phyloP scores from a whole-genome alignment of 768 basidiomycete species.

The Amanita jacksonii region DNA sequence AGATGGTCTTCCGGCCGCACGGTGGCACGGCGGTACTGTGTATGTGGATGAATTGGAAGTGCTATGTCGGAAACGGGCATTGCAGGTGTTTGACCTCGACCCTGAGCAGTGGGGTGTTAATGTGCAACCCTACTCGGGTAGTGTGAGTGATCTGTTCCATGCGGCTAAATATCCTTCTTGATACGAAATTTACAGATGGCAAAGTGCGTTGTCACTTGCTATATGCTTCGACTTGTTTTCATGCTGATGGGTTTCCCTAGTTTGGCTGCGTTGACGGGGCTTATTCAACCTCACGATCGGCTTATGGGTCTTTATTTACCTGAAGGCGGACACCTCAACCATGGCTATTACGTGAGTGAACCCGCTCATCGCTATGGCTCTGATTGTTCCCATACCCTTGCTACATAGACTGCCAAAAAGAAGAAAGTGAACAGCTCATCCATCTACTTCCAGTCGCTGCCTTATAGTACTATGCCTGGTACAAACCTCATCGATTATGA shows the following conservation, averaged over 20 bases:
- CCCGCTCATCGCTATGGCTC: not conserved
- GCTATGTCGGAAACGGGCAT: constrained; percentile 91
- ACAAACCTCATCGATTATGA: constrained; percentile 89
- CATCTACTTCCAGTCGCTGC: constrained; percentile 99
- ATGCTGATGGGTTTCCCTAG: constrained; percentile 25
- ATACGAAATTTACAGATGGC: constrained; percentile 70
- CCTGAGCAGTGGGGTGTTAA: constrained; percentile 94
- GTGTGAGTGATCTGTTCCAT: constrained; percentile 42
- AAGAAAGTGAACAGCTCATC: constrained; percentile 96
- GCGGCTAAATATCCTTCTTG: no score
- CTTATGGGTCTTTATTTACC: constrained; percentile 98
- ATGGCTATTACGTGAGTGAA: constrained; percentile 83
- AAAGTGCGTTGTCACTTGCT: constrained; percentile 45
- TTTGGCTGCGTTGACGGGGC: constrained; percentile 93
- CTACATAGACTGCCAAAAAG: constrained; percentile 83
- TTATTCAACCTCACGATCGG: constrained; percentile 94
- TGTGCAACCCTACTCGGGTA: constrained; percentile 96
- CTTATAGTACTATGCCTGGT: constrained; percentile 75
- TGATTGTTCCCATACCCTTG: constrained; percentile 8
- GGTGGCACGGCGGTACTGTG: constrained; percentile 98
- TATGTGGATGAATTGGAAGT: constrained; percentile 94
- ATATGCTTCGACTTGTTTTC: constrained; percentile 12
- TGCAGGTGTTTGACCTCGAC: constrained; percentile 94
- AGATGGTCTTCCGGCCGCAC: constrained; percentile 95
- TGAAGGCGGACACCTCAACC: constrained; percentile 94